These are phyloP conservation scores for Melaleuca alternifolia DNA, from an alignment of 345 rosid species.

Conservation along the genomic window DNA sequence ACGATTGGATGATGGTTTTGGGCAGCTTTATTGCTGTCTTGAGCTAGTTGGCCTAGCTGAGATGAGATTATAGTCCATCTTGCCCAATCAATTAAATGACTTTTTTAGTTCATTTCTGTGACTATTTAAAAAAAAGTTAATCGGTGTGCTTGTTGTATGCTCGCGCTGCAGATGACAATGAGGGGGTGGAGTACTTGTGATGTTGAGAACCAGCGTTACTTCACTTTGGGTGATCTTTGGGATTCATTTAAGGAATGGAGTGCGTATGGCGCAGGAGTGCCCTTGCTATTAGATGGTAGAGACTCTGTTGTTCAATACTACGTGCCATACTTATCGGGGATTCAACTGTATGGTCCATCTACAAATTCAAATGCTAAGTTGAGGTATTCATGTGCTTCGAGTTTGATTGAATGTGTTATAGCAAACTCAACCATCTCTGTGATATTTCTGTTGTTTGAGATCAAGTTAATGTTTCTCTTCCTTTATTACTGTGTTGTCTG, in stretches of 20 bases:
- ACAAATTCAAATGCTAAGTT: constrained; percentile 13
- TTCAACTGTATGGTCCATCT: constrained; percentile 56
- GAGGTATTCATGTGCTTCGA: constrained; percentile 17
- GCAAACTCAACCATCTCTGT: not conserved
- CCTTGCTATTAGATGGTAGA: constrained; percentile 48
- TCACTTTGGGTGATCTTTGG: constrained; percentile 69
- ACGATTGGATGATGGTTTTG: not conserved
- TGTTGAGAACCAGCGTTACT: constrained; percentile 37
- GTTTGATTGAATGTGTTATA: not conserved
- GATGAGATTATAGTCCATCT: not conserved
- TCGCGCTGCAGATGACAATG: constrained; percentile 23
- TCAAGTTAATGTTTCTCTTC: not conserved
- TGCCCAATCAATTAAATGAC: not conserved
- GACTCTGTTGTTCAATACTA: constrained; percentile 77
- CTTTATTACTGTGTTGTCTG: not conserved
- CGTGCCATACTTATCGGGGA: constrained; percentile 84
- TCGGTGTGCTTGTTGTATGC: not conserved
- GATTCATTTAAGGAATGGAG: constrained; percentile 85
- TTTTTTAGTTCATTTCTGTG: not conserved
- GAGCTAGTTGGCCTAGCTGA: not conserved
- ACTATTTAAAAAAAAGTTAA: not conserved
- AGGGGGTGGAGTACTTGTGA: constrained; percentile 41
- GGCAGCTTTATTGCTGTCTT: not conserved
- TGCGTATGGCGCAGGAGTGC: constrained; percentile 76
- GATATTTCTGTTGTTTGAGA: not conserved